Conservation (phyloP, 352 stramenopile genomes). For the Phytophthora vignae region DNA sequence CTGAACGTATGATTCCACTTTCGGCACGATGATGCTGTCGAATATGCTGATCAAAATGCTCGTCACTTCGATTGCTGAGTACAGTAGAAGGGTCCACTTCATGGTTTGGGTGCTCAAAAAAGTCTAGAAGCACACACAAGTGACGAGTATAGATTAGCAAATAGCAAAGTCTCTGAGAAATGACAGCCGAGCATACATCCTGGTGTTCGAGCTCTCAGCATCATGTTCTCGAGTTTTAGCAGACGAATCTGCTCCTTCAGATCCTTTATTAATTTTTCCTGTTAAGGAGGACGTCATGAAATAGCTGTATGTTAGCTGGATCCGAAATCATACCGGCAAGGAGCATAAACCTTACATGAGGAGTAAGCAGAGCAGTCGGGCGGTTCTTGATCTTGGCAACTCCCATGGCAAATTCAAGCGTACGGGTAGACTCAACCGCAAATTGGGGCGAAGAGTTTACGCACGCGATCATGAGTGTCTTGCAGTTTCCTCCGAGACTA, state of each 20-base stretch:
- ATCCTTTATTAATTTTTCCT: constrained; percentile 80
- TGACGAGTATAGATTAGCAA: background rate
- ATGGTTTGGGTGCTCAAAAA: constrained; percentile 48
- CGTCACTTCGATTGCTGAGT: constrained; percentile 8
- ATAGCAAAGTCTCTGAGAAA: too few species aligned
- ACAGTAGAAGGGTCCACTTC: background rate
- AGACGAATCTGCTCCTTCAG: constrained; percentile 74
- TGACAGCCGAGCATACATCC: constrained; percentile 48
- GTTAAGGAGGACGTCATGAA: background rate
- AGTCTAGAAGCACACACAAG: constrained; percentile 39
- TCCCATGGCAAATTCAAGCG: constrained; percentile 82
- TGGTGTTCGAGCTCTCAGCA: constrained; percentile 68
- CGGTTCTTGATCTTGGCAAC: constrained; percentile 85
- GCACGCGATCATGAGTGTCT: constrained; percentile 85
- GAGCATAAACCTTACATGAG: constrained; percentile 45
- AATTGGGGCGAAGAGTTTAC: constrained; percentile 70
- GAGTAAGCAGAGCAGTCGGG: constrained; percentile 67
- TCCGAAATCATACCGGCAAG: background rate
- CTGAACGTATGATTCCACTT: constrained; percentile 1
- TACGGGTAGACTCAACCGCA: constrained; percentile 65
- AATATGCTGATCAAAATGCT: background rate
- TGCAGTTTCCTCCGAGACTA: constrained; percentile 75
- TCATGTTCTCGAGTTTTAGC: constrained; percentile 76
- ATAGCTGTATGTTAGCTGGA: background rate
- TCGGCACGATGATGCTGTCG: constrained; percentile 4